Conservation (phyloP, 1,139 yeast genomes). For the Pichia sp. region DNA sequence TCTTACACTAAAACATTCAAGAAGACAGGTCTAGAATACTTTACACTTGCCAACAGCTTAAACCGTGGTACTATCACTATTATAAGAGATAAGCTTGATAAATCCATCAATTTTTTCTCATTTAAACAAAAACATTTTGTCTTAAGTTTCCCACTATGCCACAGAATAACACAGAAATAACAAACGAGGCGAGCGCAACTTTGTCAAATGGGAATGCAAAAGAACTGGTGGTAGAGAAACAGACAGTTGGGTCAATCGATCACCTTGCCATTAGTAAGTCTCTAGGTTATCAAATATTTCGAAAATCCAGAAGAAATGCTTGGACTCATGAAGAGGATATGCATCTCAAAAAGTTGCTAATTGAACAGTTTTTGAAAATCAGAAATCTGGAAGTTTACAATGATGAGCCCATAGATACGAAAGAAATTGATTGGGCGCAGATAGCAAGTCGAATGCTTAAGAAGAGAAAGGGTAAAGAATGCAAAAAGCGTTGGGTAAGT, state of each 20-base stretch:
- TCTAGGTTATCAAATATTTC: conserved; percentile 66
- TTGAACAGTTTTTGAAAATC: conserved; percentile 20
- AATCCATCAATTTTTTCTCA: no score
- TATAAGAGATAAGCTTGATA: no score
- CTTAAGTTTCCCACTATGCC: no score
- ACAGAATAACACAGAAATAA: neutral
- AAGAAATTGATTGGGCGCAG: conserved; percentile 60
- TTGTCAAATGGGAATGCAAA: no score
- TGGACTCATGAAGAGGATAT: conserved; percentile 67
- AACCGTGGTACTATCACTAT: no score
- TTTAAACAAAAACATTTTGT: no score
- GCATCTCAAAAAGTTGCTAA: conserved; percentile 33
- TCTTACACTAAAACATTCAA: no score
- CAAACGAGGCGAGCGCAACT: neutral
- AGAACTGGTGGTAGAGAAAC: conserved; percentile 15
- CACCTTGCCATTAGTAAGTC: conserved; percentile 65
- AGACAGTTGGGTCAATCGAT: conserved; percentile 38
- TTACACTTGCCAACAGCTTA: no score
- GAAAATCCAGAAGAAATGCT: conserved; percentile 54
- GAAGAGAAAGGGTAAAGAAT: conserved; percentile 56
- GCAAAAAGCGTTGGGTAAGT: conserved; percentile 69
- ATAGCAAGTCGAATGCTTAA: conserved; percentile 41
- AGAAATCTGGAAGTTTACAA: conserved; percentile 14
- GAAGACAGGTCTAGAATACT: no score
- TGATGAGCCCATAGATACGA: conserved; percentile 29